Conservation (phyloP, 179 eudicot species). For the Heliamphora ciliata region DNA sequence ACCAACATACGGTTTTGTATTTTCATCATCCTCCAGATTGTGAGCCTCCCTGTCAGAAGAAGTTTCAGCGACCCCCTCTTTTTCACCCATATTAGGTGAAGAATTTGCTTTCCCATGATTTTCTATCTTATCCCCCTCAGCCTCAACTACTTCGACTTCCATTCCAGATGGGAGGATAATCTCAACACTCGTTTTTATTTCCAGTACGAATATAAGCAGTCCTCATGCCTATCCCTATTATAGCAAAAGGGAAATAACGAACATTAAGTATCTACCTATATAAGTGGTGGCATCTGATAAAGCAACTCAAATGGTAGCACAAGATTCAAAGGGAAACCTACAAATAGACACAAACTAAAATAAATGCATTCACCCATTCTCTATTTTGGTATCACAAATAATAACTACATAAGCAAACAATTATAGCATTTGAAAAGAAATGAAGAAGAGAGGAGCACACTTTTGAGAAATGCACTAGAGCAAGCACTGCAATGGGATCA, state of each 20-base stretch:
- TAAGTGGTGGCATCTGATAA: conserved; percentile 1
- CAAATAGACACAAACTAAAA: background rate
- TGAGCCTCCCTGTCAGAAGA: conserved; percentile 21
- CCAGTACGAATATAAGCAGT: conserved; percentile 8
- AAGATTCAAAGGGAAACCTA: conserved; percentile 1
- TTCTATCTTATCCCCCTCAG: conserved; percentile 20
- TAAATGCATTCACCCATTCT: background rate
- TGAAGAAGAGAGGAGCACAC: background rate
- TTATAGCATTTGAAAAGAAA: background rate
- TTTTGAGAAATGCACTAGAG: background rate
- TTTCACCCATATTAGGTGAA: conserved; percentile 22
- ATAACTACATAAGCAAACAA: background rate
- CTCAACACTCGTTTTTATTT: background rate
- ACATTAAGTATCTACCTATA: background rate
- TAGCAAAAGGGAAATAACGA: background rate
- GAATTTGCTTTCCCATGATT: conserved; percentile 18
- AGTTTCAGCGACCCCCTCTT: conserved; percentile 11
- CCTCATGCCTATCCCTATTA: background rate
- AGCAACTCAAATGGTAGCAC: background rate
- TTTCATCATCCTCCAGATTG: conserved; percentile 23
- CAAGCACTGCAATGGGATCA: background rate
- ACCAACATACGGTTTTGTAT: conserved; percentile 35
- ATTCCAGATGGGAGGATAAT: conserved; percentile 10
- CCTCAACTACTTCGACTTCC: conserved; percentile 27
- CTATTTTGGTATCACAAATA: background rate